phyloP scores from a whole-genome alignment of 2,329 filamentous ascomycete species.

The Exophiala bonariae region DNA sequence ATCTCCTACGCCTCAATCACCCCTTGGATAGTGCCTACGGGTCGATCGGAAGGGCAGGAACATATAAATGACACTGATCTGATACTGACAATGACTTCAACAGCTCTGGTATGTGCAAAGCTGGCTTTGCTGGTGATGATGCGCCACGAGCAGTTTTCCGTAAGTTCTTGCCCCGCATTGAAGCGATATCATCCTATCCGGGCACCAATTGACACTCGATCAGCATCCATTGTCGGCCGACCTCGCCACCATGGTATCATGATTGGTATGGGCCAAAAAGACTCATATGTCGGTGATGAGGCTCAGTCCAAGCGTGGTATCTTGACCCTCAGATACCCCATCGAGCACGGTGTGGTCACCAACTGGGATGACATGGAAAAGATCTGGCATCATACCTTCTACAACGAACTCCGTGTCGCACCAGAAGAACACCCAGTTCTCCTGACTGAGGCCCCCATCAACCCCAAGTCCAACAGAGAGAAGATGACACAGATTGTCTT shows the following conservation, averaged over 20 bases:
- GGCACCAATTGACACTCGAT: conserved; percentile 21
- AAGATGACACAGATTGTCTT: conserved; percentile 99
- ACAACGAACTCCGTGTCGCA: conserved; percentile 99
- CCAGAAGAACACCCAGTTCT: conserved; percentile 99
- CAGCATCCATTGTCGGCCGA: conserved; percentile 98
- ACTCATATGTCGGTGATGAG: conserved; percentile 99
- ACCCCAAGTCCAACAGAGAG: conserved; percentile 99
- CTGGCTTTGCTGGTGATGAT: conserved; percentile 99
- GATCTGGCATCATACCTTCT: conserved; percentile 99
- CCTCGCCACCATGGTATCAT: conserved; percentile 99
- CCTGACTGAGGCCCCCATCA: conserved; percentile 98
- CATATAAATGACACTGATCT: conserved; percentile 5
- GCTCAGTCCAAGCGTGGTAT: conserved; percentile 99
- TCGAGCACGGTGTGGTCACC: conserved; percentile 99
- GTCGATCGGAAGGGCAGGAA: conserved; percentile 17
- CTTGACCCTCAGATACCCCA: conserved; percentile 97
- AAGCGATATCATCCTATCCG: neutral
- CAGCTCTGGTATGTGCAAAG: conserved; percentile 99
- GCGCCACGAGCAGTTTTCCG: conserved; percentile 99
- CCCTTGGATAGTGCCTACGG: conserved; percentile 1
- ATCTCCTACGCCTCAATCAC: neutral
- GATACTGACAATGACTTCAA: conserved; percentile 31
- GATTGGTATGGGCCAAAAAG: conserved; percentile 99
- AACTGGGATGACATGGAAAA: conserved; percentile 99
- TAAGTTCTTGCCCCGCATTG: conserved; percentile 61